These are phyloP conservation scores for Candida frijolesensis DNA, from an alignment of 1,139 yeast genomes.

Conservation along the genomic window DNA sequence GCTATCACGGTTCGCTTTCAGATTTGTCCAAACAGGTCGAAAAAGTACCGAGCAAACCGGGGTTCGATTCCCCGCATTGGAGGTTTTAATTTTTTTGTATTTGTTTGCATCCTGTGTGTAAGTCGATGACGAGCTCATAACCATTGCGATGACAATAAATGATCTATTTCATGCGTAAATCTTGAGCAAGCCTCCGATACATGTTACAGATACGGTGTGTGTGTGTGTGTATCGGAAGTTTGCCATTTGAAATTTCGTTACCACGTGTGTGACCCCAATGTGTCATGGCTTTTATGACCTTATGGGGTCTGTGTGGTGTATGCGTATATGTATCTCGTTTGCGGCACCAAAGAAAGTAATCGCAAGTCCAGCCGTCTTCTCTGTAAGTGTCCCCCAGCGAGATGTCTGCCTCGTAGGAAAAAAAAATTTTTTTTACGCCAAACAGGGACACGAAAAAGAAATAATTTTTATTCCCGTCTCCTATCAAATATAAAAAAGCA, in stretches of 20 bases:
- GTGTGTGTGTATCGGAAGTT: not conserved
- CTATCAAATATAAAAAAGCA: not conserved
- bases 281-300: not conserved
- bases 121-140: not conserved
- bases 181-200: too few species aligned
- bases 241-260: not conserved
- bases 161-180: not conserved
- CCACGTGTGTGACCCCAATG: not conserved
- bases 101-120: too few species aligned
- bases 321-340: not conserved
- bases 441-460: too few species aligned
- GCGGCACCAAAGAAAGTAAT: too few species aligned
- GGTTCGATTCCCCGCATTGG: slow-evolving; percentile 8
- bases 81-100: not conserved
- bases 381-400: too few species aligned
- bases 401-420: too few species aligned
- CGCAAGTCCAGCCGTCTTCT: too few species aligned
- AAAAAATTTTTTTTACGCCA: too few species aligned
- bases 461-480: too few species aligned
- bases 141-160: not conserved
- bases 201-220: not conserved
- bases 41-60: slow-evolving; percentile 7
- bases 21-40: not conserved
- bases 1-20: slow-evolving; percentile 9
- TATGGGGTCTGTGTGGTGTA: not conserved